These are phyloP conservation scores for Chalciporus piperatus DNA, from an alignment of 768 basidiomycete genomes.

Conservation along the genomic window DNA sequence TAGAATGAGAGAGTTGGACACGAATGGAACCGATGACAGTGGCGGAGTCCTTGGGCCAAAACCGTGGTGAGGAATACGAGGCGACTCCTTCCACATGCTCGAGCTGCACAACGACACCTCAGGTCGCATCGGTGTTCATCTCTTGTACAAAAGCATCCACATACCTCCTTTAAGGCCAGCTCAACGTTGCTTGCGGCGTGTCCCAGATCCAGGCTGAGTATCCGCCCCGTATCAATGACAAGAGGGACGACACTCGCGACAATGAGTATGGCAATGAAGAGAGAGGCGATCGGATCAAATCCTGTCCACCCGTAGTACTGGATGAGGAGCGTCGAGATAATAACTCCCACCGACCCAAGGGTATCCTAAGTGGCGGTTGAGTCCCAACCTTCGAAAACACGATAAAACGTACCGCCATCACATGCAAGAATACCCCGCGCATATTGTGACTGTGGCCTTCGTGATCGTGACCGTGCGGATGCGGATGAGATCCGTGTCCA, in stretches of 20 bases:
- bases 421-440: conserved; percentile 97
- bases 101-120: conserved; percentile 45
- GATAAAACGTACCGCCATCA: conserved; percentile 73
- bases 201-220: conserved; percentile 85
- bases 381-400: background rate
- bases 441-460: conserved; percentile 97
- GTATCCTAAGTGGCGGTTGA: conserved; percentile 63
- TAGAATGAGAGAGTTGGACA: conserved; percentile 74
- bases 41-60: conserved; percentile 94
- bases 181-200: conserved; percentile 53
- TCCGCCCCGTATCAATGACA: conserved; percentile 87
- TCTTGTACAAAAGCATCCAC: conserved; percentile 15
- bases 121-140: background rate
- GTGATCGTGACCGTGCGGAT: conserved; percentile 53
- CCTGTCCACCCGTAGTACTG: conserved; percentile 98
- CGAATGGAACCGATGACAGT: conserved; percentile 89
- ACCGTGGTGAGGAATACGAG: conserved; percentile 77
- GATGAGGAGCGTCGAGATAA: conserved; percentile 93
- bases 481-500: conserved; percentile 50
- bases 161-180: conserved; percentile 61
- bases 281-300: conserved; percentile 95
- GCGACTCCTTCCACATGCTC: conserved; percentile 72
- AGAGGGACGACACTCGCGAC: conserved; percentile 94
- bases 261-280: conserved; percentile 94
- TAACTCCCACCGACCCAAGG: conserved; percentile 95